A percentile compares a stretch with the other conserved stretches of the same genome.
phyloP scores from a whole-genome alignment of 257 asterid species.

The Ballota nigra region DNA sequence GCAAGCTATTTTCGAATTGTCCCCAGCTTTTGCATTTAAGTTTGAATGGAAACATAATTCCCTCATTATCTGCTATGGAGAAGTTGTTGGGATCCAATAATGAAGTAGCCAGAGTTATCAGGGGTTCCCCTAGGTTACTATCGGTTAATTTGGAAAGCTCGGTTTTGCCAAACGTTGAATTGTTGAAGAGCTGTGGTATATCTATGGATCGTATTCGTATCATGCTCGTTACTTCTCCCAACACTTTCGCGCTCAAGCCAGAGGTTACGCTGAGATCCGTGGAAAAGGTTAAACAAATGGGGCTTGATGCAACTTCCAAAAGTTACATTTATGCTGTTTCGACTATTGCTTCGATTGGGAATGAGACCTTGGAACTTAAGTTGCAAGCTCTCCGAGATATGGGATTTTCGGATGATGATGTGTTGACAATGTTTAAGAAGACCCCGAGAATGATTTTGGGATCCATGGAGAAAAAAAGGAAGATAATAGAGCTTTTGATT shows the following conservation, averaged over 20 bases:
- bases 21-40: neutral
- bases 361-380: neutral
- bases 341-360: slow-evolving; percentile 8
- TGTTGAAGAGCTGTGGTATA: slow-evolving; percentile 42
- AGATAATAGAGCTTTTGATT: slow-evolving; percentile 21
- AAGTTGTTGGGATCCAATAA: slow-evolving; percentile 32
- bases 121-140: slow-evolving; percentile 23
- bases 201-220: slow-evolving; percentile 16
- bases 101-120: slow-evolving; percentile 26
- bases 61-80: slow-evolving; percentile 28
- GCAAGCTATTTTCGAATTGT: neutral
- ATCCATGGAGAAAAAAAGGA: slow-evolving; percentile 29
- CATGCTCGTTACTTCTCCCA: no score
- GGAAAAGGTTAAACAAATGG: slow-evolving; percentile 18
- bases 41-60: neutral
- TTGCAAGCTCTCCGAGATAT: slow-evolving; percentile 11
- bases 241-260: neutral
- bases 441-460: slow-evolving; percentile 20
- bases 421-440: slow-evolving; percentile 22
- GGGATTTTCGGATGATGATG: slow-evolving; percentile 33
- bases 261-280: slow-evolving; percentile 17
- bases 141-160: slow-evolving; percentile 26
- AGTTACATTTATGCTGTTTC: neutral
- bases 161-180: slow-evolving; percentile 38
- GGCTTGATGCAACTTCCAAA: slow-evolving; percentile 17